Base-by-base conservation (phyloP, 495 filamentous ascomycete genomes). In the Talaromyces borbonicus region DNA sequence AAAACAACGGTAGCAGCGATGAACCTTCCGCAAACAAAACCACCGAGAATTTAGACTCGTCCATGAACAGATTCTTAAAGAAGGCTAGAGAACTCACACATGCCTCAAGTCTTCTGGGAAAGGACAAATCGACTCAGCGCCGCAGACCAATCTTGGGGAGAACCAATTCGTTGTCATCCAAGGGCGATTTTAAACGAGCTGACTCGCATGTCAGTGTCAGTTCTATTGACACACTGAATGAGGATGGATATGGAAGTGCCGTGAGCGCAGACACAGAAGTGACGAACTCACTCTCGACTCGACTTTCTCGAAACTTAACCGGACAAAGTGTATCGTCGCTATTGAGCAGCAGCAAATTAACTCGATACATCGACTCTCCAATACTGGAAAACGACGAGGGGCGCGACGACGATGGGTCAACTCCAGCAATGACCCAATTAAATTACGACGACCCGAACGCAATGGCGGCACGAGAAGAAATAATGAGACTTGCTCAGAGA, bases 171-270 rank as follows among this genome's bases (percentile, higher is more conserved):
- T 61, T 67, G 29, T 48, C 66, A 19, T 67, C 66, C 30, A 43
- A 26, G 15, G 24, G 35, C 20, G 46, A 41, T 19, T 50, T 47
- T 20, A 30, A 26, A 44, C 35, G 43, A 30, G 37, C 20, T 2
- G 50, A 56, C 42, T 73, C 69, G 20, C 71, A 71, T 32, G 72
- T 71, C 31, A 75, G 72, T 56, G 73, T 72, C 32, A 75, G 72
- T 58, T 74, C 71, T 25, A 67, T 75, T 46, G 73, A 75, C 43
- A 74, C 72, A 8, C 55, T 75, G n/a, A 74, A 77, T 49, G 73
- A 72, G 24, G 73, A 77, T 40, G 73, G 73, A 12, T 55, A 68
- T 24, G 73, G 72, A 19, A 69, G 62, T 35, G 62, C 65, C 11
- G 70, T 72, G 36, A 65, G 61, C 23, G 52, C 54, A 18, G 50